These are phyloP conservation scores for Pelargonium nanum DNA, from an alignment of 345 rosid species.

Conservation along the genomic window DNA sequence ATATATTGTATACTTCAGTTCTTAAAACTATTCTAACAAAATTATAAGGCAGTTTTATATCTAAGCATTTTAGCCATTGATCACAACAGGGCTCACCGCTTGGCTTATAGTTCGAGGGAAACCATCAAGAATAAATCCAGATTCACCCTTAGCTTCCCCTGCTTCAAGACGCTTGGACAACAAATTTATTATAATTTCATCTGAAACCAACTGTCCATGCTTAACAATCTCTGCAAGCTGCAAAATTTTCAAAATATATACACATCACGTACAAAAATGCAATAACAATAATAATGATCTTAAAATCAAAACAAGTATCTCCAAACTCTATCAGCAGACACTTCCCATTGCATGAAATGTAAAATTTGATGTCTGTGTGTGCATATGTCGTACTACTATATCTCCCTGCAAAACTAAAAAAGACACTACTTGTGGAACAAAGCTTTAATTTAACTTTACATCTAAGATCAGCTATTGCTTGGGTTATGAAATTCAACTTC, in stretches of 20 bases:
- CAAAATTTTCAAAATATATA: constrained; percentile 11
- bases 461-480: not conserved
- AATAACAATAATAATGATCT: not conserved
- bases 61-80: constrained; percentile 1
- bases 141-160: constrained; percentile 65
- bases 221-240: constrained; percentile 79
- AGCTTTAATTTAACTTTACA: not conserved
- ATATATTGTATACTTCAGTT: no score
- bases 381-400: no score
- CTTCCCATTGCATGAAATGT: not conserved
- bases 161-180: constrained; percentile 71
- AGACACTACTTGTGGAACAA: no score
- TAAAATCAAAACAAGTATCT: not conserved
- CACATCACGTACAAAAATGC: not conserved
- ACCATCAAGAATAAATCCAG: constrained; percentile 96
- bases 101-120: constrained; percentile 90
- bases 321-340: not conserved
- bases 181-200: constrained; percentile 70
- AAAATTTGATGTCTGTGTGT: no score
- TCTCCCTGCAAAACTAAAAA: no score
- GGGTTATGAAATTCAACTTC: not conserved
- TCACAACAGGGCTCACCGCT: constrained; percentile 51
- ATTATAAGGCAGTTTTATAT: constrained; percentile 3
- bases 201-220: constrained; percentile 80
- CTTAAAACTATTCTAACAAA: not conserved